A percentile compares a stretch with the other conserved stretches of the same genome.
Conservation (phyloP, 2,329 filamentous ascomycete species). For the Fusarium caatingaense region DNA sequence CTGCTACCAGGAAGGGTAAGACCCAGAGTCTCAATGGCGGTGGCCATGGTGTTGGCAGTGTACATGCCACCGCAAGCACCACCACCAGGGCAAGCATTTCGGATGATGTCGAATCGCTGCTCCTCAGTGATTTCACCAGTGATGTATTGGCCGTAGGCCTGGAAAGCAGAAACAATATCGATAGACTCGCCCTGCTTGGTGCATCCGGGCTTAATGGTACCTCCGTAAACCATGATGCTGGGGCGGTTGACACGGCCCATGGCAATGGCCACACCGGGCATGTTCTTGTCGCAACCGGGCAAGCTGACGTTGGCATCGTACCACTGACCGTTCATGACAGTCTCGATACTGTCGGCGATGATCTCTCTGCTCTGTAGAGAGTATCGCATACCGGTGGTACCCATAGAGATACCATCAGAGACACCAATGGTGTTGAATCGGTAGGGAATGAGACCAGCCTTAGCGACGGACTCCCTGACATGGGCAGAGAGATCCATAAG, state of each 20-base stretch:
- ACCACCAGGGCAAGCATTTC: constrained; percentile 77
- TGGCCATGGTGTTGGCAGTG: constrained; percentile 94
- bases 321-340: constrained; percentile 98
- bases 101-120: constrained; percentile 92
- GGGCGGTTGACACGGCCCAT: constrained; percentile 96
- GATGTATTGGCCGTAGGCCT: constrained; percentile 96
- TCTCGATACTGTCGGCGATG: constrained; percentile 98
- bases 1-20: constrained; percentile 87
- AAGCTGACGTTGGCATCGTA: constrained; percentile 98
- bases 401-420: constrained; percentile 98
- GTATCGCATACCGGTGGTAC: constrained; percentile 96
- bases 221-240: constrained; percentile 97
- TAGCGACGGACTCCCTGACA: constrained; percentile 70
- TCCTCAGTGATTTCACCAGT: constrained; percentile 91
- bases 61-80: constrained; percentile 90
- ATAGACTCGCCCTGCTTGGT: constrained; percentile 79
- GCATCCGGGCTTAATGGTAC: constrained; percentile 92
- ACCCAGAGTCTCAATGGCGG: constrained; percentile 89
- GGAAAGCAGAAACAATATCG: constrained; percentile 97
- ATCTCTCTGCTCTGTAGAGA: constrained; percentile 94
- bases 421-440: constrained; percentile 99
- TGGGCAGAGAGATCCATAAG: constrained; percentile 87
- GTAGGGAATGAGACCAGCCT: constrained; percentile 87
- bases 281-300: constrained; percentile 99
- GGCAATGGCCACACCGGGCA: constrained; percentile 91